Evolutionary conservation across 2,329 filamentous ascomycete genomes (phyloP).

Genomic region (Fusarium euwallaceae): DNA sequence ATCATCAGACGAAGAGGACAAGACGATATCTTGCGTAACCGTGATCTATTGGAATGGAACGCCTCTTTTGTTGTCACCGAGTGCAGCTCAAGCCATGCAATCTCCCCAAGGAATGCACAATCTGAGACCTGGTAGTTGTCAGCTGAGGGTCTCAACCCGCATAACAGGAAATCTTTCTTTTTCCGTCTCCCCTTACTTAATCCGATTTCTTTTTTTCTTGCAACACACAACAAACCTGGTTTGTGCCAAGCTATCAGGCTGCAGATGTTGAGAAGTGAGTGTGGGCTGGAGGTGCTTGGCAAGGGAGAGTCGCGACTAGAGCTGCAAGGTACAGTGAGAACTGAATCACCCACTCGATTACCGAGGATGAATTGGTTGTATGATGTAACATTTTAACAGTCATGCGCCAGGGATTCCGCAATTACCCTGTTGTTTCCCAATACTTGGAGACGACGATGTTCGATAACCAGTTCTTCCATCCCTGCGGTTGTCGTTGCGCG

Average conservation of each 20-base stretch:
- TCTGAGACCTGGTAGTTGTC: constrained; percentile 20
- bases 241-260: not conserved
- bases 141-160: constrained; percentile 1
- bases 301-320: not conserved
- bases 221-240: not conserved
- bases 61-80: not conserved
- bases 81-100: constrained; percentile 13
- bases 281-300: not conserved
- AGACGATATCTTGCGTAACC: not conserved
- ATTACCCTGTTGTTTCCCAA: not conserved
- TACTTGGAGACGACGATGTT: not conserved
- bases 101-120: constrained; percentile 34
- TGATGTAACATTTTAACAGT: not conserved
- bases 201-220: not conserved
- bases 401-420: not conserved
- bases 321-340: not conserved
- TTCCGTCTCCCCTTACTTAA: not conserved
- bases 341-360: not conserved
- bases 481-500: too few species aligned
- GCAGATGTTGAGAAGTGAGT: not conserved
- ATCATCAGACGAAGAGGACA: constrained; percentile 1
- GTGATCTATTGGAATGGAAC: constrained; percentile 21
- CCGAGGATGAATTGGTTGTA: not conserved
- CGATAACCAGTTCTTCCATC: not conserved
- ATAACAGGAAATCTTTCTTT: not conserved